Evolutionary conservation across 2,329 filamentous ascomycete species (phyloP).

Genomic region (Ophiognomonia clavigignenti-juglandacearum): DNA sequence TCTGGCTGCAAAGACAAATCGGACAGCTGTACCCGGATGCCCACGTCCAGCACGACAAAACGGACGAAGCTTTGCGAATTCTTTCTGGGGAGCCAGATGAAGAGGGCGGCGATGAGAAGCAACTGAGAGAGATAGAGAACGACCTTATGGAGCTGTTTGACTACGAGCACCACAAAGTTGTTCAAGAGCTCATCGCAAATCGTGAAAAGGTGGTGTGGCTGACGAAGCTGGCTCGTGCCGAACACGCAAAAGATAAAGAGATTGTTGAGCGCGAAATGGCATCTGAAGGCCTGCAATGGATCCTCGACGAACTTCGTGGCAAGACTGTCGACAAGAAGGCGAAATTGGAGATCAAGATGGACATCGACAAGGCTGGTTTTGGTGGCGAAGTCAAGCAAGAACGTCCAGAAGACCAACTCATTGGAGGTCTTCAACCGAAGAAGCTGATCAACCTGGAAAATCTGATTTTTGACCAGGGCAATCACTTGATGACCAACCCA

Average conservation of each 20-base stretch:
- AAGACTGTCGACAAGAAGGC: slow-evolving; percentile 59
- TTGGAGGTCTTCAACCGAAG: slow-evolving; percentile 80
- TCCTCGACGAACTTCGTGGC: slow-evolving; percentile 82
- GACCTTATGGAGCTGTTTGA: slow-evolving; percentile 98
- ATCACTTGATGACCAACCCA: slow-evolving; percentile 98
- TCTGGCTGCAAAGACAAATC: slow-evolving; percentile 93
- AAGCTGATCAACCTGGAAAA: slow-evolving; percentile 93
- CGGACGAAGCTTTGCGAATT: slow-evolving; percentile 75
- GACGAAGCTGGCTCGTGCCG: slow-evolving; percentile 77
- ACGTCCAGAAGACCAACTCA: slow-evolving; percentile 61
- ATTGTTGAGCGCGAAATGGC: slow-evolving; percentile 87
- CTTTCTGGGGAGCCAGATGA: slow-evolving; percentile 71
- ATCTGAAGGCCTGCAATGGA: slow-evolving; percentile 78
- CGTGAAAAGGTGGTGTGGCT: slow-evolving; percentile 95
- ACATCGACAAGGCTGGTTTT: slow-evolving; percentile 69
- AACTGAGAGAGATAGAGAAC: slow-evolving; percentile 91
- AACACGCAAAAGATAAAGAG: slow-evolving; percentile 69
- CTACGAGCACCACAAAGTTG: slow-evolving; percentile 90
- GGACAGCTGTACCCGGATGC: slow-evolving; percentile 85
- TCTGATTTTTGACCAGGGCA: slow-evolving; percentile 93
- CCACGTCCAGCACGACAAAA: slow-evolving; percentile 90
- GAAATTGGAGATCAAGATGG: slow-evolving; percentile 90
- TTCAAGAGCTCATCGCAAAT: slow-evolving; percentile 86
- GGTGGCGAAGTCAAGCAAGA: slow-evolving; percentile 46
- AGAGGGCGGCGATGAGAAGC: slow-evolving; percentile 71